Conservation (phyloP, 768 basidiomycete genomes). For the Gloeostereum incarnatum region DNA sequence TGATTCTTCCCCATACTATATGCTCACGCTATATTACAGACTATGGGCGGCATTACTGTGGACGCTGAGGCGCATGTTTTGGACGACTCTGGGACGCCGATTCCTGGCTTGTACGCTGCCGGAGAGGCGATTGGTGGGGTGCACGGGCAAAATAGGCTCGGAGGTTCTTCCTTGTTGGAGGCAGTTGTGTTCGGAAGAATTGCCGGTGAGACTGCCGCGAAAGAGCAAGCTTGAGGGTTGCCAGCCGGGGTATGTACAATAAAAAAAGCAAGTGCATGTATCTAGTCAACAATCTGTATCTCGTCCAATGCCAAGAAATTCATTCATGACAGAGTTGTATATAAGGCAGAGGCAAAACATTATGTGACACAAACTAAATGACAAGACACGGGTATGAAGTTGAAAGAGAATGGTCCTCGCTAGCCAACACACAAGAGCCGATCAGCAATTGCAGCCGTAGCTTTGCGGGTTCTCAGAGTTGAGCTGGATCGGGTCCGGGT, state of each 20-base stretch:
- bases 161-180: conserved; percentile 17
- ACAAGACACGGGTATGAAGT: too few relatives aligned
- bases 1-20: not conserved
- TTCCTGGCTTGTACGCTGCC: conserved; percentile 15
- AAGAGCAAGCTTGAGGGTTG: too few relatives aligned
- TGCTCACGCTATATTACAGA: conserved; percentile 6
- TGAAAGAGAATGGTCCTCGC: too few relatives aligned
- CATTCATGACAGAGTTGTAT: too few relatives aligned
- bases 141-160: conserved; percentile 17
- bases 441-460: conserved; percentile 86
- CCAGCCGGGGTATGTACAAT: too few relatives aligned
- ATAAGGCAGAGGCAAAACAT: too few relatives aligned
- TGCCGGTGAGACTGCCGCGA: conserved; percentile 14
- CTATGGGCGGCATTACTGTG: conserved; percentile 17
- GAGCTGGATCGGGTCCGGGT: conserved; percentile 97
- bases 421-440: not conserved
- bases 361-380: too few relatives aligned
- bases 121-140: conserved; percentile 20
- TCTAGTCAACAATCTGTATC: too few relatives aligned
- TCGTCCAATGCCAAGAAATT: too few relatives aligned
- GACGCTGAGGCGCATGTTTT: conserved; percentile 14
- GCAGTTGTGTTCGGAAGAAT: conserved; percentile 19
- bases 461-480: conserved; percentile 88
- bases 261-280: too few relatives aligned
- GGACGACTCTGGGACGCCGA: conserved; percentile 6